phyloP scores from a whole-genome alignment of 495 filamentous ascomycete species.

The Penicillium bialowiezense region DNA sequence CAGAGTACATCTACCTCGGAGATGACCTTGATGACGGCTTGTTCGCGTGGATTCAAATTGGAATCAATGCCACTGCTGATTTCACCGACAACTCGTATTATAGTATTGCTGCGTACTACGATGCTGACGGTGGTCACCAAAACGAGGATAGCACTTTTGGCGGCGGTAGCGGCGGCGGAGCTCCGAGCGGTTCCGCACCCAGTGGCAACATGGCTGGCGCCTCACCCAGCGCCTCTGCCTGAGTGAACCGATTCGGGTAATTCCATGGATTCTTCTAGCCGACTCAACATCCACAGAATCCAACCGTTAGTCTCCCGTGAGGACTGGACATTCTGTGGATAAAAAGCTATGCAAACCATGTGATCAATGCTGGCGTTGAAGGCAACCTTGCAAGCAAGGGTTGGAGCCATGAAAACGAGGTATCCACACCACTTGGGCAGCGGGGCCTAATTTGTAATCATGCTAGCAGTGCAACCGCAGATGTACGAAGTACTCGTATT shows the following conservation, averaged over 20 bases:
- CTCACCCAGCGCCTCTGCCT: not conserved
- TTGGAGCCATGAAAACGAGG: no score
- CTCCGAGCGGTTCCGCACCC: slow-evolving; percentile 10
- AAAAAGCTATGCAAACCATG: no score
- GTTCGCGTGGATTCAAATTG: slow-evolving; percentile 58
- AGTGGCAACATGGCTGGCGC: slow-evolving; percentile 18
- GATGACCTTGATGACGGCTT: slow-evolving; percentile 46
- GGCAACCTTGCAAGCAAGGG: no score
- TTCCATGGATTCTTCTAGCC: not conserved
- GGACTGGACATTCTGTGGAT: no score
- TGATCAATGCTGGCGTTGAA: no score
- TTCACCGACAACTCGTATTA: slow-evolving; percentile 41
- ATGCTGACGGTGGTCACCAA: slow-evolving; percentile 31
- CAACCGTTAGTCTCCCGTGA: no score
- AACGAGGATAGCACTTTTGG: slow-evolving; percentile 19
- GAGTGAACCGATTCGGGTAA: not conserved
- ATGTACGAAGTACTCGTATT: no score
- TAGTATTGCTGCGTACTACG: slow-evolving; percentile 35
- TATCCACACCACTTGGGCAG: no score
- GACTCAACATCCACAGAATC: no score
- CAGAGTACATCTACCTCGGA: slow-evolving; percentile 47
- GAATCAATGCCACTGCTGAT: slow-evolving; percentile 50
- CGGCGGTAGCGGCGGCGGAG: slow-evolving; percentile 15
- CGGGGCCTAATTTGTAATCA: no score
- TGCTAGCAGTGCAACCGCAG: no score